Evolutionary conservation across 1,139 yeast genomes (phyloP).

Genomic region (Saccharomycopsis hybrid): DNA sequence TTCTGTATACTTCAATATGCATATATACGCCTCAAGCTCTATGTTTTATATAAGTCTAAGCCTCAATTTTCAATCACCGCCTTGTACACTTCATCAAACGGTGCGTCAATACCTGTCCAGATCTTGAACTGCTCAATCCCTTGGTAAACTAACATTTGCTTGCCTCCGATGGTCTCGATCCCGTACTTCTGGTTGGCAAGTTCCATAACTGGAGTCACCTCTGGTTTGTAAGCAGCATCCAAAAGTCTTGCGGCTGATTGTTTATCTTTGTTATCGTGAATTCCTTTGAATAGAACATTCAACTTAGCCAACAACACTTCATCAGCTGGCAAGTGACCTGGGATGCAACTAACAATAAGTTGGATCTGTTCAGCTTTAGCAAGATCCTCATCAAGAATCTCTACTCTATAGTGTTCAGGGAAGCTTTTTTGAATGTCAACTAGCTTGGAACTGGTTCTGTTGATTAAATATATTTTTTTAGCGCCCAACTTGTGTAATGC

Average conservation of each 20-base stretch:
- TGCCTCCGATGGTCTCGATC: conserved; percentile 66
- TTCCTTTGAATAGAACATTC: conserved; percentile 29
- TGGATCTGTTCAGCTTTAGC: conserved; percentile 44
- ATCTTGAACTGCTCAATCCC: conserved; percentile 80
- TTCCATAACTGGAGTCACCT: conserved; percentile 76
- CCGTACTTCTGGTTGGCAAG: conserved; percentile 51
- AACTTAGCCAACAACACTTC: conserved; percentile 40
- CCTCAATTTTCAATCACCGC: conserved; percentile 44
- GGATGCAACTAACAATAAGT: conserved; percentile 71
- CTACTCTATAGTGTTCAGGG: conserved; percentile 55
- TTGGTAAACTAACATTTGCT: conserved; percentile 86
- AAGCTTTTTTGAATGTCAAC: conserved; percentile 52
- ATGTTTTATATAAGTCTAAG: too few relatives aligned
- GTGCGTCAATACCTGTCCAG: conserved; percentile 70
- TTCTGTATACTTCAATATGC: too few relatives aligned
- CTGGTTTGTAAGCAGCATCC: conserved; percentile 93
- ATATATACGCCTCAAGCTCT: too few relatives aligned
- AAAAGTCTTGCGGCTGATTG: conserved; percentile 65
- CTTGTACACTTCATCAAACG: conserved; percentile 50
- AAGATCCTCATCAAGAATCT: conserved; percentile 43
- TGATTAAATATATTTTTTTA: conserved; percentile 64
- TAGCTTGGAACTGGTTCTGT: conserved; percentile 71
- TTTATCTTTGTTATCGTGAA: too few relatives aligned
- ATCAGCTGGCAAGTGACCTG: conserved; percentile 78
- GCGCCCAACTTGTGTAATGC: conserved; percentile 83